Conservation (phyloP, 169 alveolate species). For the Eimeria brunetti region DNA sequence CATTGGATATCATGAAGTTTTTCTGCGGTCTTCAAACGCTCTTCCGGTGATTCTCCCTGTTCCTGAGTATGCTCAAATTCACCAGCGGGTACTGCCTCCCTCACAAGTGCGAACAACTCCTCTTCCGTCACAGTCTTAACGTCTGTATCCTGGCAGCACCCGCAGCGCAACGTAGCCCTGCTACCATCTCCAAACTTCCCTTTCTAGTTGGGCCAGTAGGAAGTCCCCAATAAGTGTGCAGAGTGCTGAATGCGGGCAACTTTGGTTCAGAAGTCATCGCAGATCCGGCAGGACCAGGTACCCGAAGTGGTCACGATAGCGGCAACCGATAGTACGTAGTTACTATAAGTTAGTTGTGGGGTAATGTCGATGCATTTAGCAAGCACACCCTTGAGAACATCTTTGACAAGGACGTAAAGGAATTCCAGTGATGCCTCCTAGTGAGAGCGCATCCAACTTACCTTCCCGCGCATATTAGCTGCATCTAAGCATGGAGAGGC, state of each 20-base stretch:
- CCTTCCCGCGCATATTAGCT: slow-evolving; percentile 14
- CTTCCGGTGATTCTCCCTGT: background rate
- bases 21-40: background rate
- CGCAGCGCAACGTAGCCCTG: background rate
- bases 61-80: background rate
- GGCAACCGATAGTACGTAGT: background rate
- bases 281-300: background rate
- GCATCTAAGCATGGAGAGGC: slow-evolving; percentile 25
- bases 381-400: background rate
- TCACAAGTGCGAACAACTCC: slow-evolving; percentile 13
- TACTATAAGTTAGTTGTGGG: too few species aligned
- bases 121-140: slow-evolving; percentile 2
- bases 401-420: background rate
- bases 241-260: background rate
- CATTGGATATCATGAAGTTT: background rate
- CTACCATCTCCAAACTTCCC: background rate
- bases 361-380: background rate
- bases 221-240: background rate
- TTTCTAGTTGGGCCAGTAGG: background rate
- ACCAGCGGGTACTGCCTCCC: background rate
- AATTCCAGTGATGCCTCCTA: background rate
- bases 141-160: background rate
- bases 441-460: background rate
- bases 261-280: background rate
- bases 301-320: background rate